These are phyloP conservation scores for Capillidium heterosporum DNA, from an alignment of 371 early-diverging fungal genomes.

Conservation along the genomic window DNA sequence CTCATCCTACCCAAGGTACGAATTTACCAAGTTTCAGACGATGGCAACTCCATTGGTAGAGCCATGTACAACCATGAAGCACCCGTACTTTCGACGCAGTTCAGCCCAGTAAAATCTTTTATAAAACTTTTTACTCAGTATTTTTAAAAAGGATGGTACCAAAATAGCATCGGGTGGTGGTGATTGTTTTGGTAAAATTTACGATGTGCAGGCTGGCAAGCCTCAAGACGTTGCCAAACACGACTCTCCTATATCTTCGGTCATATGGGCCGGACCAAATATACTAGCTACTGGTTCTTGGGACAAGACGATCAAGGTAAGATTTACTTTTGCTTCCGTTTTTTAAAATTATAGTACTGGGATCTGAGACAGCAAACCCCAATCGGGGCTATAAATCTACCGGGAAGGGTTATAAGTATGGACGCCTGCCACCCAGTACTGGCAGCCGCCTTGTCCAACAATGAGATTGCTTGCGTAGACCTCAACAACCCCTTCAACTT, in stretches of 20 bases:
- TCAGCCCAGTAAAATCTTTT: slow-evolving; percentile 54
- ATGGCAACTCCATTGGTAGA: slow-evolving; percentile 45
- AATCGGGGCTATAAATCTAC: slow-evolving; percentile 36
- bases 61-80: slow-evolving; percentile 64
- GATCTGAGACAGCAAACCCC: slow-evolving; percentile 49
- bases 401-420: slow-evolving; percentile 69
- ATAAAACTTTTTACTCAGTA: background rate
- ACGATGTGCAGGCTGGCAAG: slow-evolving; percentile 42
- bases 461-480: slow-evolving; percentile 47
- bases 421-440: slow-evolving; percentile 47
- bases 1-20: slow-evolving; percentile 37
- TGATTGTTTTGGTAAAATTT: slow-evolving; percentile 44
- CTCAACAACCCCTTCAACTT: slow-evolving; percentile 47
- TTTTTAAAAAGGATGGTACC: slow-evolving; percentile 39
- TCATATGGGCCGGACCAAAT: slow-evolving; percentile 32
- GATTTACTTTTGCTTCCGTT: slow-evolving; percentile 5
- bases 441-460: slow-evolving; percentile 62
- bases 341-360: slow-evolving; percentile 40
- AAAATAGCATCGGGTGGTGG: slow-evolving; percentile 66
- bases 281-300: slow-evolving; percentile 76
- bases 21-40: slow-evolving; percentile 68
- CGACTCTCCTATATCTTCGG: slow-evolving; percentile 45
- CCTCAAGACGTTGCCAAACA: slow-evolving; percentile 42
- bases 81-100: slow-evolving; percentile 65
- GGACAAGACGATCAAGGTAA: slow-evolving; percentile 72